Evolutionary conservation across 148 eudicot species (phyloP), one percentile per base, ranked within the genome.

Genomic region (Camellia sinensis): DNA sequence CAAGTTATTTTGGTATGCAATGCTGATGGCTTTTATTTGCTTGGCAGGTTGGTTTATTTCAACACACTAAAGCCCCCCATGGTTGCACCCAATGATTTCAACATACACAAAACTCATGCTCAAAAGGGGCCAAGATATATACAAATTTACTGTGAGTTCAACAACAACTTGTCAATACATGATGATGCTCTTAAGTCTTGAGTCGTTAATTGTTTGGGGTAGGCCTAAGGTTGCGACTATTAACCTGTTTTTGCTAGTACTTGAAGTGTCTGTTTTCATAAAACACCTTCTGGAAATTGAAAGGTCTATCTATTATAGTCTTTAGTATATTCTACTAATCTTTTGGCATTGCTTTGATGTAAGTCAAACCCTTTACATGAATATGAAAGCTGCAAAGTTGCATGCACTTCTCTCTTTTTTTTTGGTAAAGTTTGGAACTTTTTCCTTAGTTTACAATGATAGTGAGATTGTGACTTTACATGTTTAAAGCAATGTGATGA

Each of bases 391-490:
- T 67, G 80, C 73, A 67, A 66, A 77, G 12, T 75, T 11, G 29
- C 44, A 48, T 65, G 17, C 3, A 37, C 54, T 67, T 67, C 41
- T 53, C 41, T 19, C 57, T 3, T 22, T 53, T 10, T 46, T 43
- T 48, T 65, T 22, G 21, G 40, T 22, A 21, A 19, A 63, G 37
- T 53, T 77, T 61, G 21, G 0, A 2, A 62, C 37, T 50, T 66
- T 18, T 41, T 7, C 64, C 71, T 50, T n/a, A 13, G 22, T 8
- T 5, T 53, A 43, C 37, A 66, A 67, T 67, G 72, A 50, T 77
- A 76, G 64, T 67, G 64, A 52, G 72, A 78, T 7, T 37, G 80
- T 78, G 63, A 67, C 73, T 78, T 78, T 67, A 19, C 63, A 52
- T 67, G 73, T 43, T 65, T 52, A 78, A 67, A 66, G 57, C 57